A percentile compares a stretch with the other conserved stretches of the same genome.
phyloP scores from a whole-genome alignment of 805 yeast species.

The Sporopachydermia lactativora region DNA sequence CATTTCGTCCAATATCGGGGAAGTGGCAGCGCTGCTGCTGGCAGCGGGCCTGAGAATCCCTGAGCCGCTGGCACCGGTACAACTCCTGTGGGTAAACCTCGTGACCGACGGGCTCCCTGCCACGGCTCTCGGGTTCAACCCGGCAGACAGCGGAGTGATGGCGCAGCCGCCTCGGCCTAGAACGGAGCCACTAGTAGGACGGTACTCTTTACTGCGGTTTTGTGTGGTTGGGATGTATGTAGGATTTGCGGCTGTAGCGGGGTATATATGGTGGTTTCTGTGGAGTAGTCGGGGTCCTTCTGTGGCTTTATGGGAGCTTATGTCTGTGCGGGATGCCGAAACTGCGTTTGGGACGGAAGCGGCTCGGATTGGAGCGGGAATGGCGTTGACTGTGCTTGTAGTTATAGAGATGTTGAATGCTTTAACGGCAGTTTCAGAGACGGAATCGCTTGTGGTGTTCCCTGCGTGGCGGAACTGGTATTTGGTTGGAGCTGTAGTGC shows the following conservation, averaged over 20 bases:
- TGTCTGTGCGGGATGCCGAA: too few relatives aligned
- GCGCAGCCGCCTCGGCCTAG: conserved; percentile 23
- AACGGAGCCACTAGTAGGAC: conserved; percentile 24
- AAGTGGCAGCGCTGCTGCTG: conserved; percentile 39
- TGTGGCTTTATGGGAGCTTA: conserved; percentile 19
- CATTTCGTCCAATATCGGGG: conserved; percentile 42
- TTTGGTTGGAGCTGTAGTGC: conserved; percentile 21
- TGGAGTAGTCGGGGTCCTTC: conserved; percentile 22
- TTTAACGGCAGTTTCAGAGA: conserved; percentile 23
- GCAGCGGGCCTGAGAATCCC: conserved; percentile 42
- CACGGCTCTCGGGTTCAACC: conserved; percentile 39
- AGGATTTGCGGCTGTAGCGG: conserved; percentile 27
- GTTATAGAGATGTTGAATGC: conserved; percentile 29
- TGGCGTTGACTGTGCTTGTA: conserved; percentile 25
- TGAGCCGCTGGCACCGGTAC: conserved; percentile 40
- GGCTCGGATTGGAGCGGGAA: conserved; percentile 21
- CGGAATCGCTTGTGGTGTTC: conserved; percentile 23
- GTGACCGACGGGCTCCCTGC: conserved; percentile 49
- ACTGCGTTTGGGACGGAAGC: conserved; percentile 19
- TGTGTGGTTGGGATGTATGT: conserved; percentile 26
- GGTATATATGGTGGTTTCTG: conserved; percentile 27
- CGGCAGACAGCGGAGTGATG: conserved; percentile 26
- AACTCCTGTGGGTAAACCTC: conserved; percentile 41
- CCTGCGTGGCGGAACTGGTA: conserved; percentile 26
- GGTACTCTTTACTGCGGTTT: conserved; percentile 25